Conservation (phyloP, 78 protist species). For the Neovahlkampfia damariscottae region DNA sequence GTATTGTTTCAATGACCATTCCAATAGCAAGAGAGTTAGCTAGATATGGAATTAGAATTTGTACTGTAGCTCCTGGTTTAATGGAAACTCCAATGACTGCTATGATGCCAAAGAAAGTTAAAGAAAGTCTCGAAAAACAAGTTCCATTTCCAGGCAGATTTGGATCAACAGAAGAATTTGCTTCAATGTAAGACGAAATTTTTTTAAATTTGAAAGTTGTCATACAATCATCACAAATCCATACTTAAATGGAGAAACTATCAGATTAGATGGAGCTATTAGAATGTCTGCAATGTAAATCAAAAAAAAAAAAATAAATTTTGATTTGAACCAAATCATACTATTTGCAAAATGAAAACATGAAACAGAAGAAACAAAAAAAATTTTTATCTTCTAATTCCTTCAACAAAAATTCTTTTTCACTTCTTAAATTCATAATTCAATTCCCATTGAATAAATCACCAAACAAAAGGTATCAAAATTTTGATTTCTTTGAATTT, state of each 20-base stretch:
- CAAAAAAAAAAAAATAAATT: too few species aligned
- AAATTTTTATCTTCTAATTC: too few species aligned
- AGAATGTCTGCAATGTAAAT: constrained; percentile 23
- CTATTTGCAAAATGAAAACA: too few species aligned
- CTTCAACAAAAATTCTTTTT: too few species aligned
- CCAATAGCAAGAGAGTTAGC: constrained; percentile 62
- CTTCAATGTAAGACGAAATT: too few species aligned
- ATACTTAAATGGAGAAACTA: constrained; percentile 58
- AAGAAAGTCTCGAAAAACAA: not conserved
- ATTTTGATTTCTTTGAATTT: too few species aligned
- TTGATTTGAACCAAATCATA: too few species aligned
- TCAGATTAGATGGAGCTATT: constrained; percentile 65
- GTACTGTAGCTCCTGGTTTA: constrained; percentile 70
- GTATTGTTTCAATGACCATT: constrained; percentile 46
- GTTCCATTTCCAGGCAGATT: constrained; percentile 53
- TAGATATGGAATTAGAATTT: constrained; percentile 48
- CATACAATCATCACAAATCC: constrained; percentile 52
- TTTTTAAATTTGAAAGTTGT: constrained; percentile 24
- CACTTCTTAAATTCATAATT: too few species aligned
- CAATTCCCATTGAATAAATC: too few species aligned
- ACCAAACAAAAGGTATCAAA: too few species aligned
- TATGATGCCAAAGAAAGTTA: constrained; percentile 35
- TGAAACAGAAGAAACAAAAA: too few species aligned
- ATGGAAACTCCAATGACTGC: constrained; percentile 52
- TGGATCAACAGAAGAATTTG: constrained; percentile 5